Evolutionary conservation across 257 asterid genomes (phyloP), one percentile per base, ranked within the genome.

Genomic region (Solanum piurae): DNA sequence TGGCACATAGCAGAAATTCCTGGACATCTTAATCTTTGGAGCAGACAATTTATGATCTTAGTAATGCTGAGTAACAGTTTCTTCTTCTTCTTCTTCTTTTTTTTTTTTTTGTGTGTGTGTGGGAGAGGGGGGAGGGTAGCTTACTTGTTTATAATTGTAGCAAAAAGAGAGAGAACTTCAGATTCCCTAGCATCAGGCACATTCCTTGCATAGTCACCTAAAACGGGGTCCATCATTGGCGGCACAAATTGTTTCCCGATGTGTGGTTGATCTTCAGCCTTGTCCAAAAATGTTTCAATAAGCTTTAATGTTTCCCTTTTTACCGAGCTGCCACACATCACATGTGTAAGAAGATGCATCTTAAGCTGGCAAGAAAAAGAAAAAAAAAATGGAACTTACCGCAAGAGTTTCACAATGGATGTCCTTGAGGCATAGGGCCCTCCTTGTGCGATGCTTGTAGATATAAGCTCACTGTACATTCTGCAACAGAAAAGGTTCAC

Each of bases 161-260:
- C 99, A 86, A 95, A 97, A 31, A 97, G 98, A 76, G 99, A 96
- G 34, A 97, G 96, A 88, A 97, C 99, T 97, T 97, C 99, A 0
- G 99, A 97, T 89, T 97, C 99, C 90, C 99, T 95, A 44, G 99
- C 99, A 95, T 97, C 99, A 86, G 99, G 99, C 87, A 97, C 88
- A 90, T 97, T 97, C 85, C 99, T 93, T 33, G 99, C 98, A 86
- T 97, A 97, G 90, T 97, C 99, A 83, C 97, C 98, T 52, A 97
- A 98, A 87, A 97, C 97, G 36, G 98, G 96, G 88, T 97, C 99
- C 99, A 97, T 97, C 99, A 97, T 97, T 27, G 98, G 99, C 25
- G 98, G 99, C 88, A 97, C 99, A 88, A 94, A 97, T 82, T 96
- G 98, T 89, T 92, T 97, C 72, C 99, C 99, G 25, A 95, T 96